Conservation (phyloP, 257 asterid species). For the Marsdenia floribunda region DNA sequence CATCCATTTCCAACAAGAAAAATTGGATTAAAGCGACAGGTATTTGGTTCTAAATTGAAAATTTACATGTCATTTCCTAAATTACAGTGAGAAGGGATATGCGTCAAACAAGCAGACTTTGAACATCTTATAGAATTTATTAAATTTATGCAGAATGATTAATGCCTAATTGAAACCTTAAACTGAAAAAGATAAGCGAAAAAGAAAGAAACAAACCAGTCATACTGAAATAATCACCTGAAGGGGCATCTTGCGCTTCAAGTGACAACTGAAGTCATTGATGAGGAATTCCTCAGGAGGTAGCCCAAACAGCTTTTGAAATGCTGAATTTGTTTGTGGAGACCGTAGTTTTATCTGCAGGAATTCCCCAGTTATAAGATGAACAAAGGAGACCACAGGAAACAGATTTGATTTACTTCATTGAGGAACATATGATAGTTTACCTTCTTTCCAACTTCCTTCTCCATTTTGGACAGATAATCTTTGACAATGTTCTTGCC, state of each 20-base stretch:
- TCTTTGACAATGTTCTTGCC: slow-evolving; percentile 74
- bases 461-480: slow-evolving; percentile 87
- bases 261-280: slow-evolving; percentile 90
- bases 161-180: too few relatives aligned
- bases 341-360: slow-evolving; percentile 81
- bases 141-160: background rate
- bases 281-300: slow-evolving; percentile 98
- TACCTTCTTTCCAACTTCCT: slow-evolving; percentile 99
- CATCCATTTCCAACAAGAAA: slow-evolving; percentile 15
- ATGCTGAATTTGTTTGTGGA: slow-evolving; percentile 95
- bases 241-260: slow-evolving; percentile 95
- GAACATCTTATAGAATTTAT: background rate
- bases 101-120: background rate
- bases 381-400: slow-evolving; percentile 16
- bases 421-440: slow-evolving; percentile 14
- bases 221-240: slow-evolving; percentile 47
- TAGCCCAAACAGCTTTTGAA: slow-evolving; percentile 85
- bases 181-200: background rate
- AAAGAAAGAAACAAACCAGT: background rate
- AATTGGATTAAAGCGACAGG: background rate
- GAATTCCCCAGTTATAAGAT: slow-evolving; percentile 19
- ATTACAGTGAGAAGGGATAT: background rate
- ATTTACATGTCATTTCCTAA: background rate
- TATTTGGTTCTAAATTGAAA: background rate
- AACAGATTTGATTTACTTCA: slow-evolving; percentile 14